phyloP scores from a whole-genome alignment of 306 rosid genomes.

The Acmispon strigosus region DNA sequence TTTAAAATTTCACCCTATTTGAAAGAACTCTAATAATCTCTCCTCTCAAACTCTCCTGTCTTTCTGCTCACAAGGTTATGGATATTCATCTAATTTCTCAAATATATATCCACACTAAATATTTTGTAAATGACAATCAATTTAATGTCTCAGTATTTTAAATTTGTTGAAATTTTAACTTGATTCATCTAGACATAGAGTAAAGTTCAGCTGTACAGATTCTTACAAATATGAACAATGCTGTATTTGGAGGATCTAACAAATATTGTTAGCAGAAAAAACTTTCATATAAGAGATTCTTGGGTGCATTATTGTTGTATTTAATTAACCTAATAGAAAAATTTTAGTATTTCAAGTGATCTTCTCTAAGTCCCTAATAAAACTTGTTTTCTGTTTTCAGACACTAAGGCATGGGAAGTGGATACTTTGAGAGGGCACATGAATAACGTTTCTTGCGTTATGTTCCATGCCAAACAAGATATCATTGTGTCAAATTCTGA shows the following conservation, averaged over 20 bases:
- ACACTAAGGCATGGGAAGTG: constrained; percentile 98
- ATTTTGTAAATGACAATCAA: background rate
- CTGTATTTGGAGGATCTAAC: constrained; percentile 10
- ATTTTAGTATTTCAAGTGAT: background rate
- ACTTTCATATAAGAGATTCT: background rate
- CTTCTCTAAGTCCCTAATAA: constrained; percentile 10
- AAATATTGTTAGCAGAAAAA: background rate
- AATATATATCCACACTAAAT: background rate
- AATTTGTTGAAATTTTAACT: background rate
- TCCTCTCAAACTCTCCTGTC: background rate
- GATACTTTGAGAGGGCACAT: constrained; percentile 96
- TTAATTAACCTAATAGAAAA: background rate
- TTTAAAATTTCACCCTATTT: background rate
- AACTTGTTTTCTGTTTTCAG: constrained; percentile 37
- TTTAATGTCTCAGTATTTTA: background rate
- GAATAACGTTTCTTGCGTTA: constrained; percentile 94
- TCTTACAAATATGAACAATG: background rate
- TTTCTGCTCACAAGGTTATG: background rate
- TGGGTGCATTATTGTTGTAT: background rate
- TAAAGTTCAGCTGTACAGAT: background rate
- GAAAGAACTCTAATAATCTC: background rate
- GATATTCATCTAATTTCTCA: background rate
- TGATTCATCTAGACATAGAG: background rate
- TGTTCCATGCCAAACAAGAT: constrained; percentile 97
- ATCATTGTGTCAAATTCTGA: constrained; percentile 93